Evolutionary conservation across 2,329 filamentous ascomycete species (phyloP).

Genomic region (Stagonosporopsis tanaceti): DNA sequence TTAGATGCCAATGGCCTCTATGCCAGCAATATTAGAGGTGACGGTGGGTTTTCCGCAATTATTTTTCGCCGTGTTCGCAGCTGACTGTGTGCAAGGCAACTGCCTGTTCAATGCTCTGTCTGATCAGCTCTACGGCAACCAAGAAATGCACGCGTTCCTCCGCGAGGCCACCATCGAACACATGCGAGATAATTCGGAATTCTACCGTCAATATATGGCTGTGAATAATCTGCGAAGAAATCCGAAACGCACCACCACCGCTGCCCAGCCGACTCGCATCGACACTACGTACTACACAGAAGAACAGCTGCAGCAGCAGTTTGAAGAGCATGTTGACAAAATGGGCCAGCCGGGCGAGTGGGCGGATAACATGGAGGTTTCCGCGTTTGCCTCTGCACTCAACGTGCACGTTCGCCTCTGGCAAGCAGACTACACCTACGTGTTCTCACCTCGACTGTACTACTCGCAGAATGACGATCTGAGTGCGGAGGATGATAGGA

Average conservation of each 20-base stretch:
- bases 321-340: conserved; percentile 63
- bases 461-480: conserved; percentile 39
- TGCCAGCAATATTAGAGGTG: conserved; percentile 65
- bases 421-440: conserved; percentile 61
- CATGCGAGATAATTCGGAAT: conserved; percentile 66
- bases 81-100: conserved; percentile 62
- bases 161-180: conserved; percentile 67
- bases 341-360: conserved; percentile 69
- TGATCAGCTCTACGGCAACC: conserved; percentile 71
- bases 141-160: conserved; percentile 65
- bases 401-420: conserved; percentile 70
- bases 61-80: conserved; percentile 17
- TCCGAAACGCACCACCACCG: conserved; percentile 64
- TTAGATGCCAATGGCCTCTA: conserved; percentile 66
- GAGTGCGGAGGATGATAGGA: conserved; percentile 43
- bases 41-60: conserved; percentile 61
- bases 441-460: conserved; percentile 55
- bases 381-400: conserved; percentile 69
- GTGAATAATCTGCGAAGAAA: conserved; percentile 62
- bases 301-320: conserved; percentile 62
- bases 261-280: conserved; percentile 53
- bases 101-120: conserved; percentile 74
- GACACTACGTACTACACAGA: conserved; percentile 59
- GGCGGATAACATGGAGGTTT: conserved; percentile 73
- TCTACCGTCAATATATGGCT: conserved; percentile 71